Evolutionary conservation across 2,329 filamentous ascomycete genomes (phyloP), one percentile per base, ranked within the genome.

Genomic region (Lasiodiplodia theobromae): DNA sequence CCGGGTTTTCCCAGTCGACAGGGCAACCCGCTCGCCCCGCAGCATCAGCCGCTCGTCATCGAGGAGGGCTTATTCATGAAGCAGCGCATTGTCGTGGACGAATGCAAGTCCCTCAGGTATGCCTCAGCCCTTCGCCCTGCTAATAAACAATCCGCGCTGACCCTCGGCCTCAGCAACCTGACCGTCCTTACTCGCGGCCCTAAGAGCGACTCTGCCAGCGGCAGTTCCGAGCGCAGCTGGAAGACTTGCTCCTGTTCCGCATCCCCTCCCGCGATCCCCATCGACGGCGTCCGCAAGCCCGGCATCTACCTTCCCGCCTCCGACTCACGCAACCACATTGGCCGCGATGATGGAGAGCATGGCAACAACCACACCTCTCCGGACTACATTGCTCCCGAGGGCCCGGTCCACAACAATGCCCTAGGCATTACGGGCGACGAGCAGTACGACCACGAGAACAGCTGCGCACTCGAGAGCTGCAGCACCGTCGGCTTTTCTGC

Each of bases 401-500:
- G 18, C 8, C 12, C 10, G 23, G 23, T 18, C 11, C 23, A 53
- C 12, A 18, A 31, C 23, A 14, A 31, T 53, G 54, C 5, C 31
- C 31, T 34, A 2, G 31, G 31, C 31, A n/a, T 8, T 37, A 34
- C n/a, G 6, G 5, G 25, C 23, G 52, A 54, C 8, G 21, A 58
- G 11, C 6, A n/a, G 21, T 23, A 31, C 25, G 23, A 63, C 40
- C 6, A 5, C 4, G 12, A 53, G 25, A 23, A 21, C 12, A 6
- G 28, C 16, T 63, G 58, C 4, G 58, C 58, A 4, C 51, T 63
- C 58, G 58, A 51, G 40, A 49, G 40, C 25, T 63, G 40, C 58
- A 49, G 38, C 38, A 21, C 38, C 23, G 11, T 60, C 8, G 11
- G 54, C 21, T n/a, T 11, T n/a, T 12, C 7, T 5, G 34, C 37